These are phyloP conservation scores for Trichophyton rubrum DNA, from an alignment of 2,329 filamentous ascomycete genomes.

Conservation along the genomic window DNA sequence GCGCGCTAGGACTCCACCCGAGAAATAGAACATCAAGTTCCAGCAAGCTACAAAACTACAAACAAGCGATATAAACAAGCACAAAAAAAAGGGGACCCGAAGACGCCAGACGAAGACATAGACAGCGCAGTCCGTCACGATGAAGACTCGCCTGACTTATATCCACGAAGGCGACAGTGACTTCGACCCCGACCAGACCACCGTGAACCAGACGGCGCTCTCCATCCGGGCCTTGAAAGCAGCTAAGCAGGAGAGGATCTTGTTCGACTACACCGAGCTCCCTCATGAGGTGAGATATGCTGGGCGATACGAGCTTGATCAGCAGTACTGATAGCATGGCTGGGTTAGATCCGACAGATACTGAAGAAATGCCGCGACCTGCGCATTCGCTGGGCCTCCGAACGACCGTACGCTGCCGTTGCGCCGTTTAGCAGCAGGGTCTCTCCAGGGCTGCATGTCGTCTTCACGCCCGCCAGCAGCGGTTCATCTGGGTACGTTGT, in stretches of 20 bases:
- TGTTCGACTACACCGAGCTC: conserved; percentile 60
- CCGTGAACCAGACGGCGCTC: conserved; percentile 42
- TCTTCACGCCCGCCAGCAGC: conserved; percentile 50
- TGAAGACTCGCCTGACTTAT: conserved; percentile 53
- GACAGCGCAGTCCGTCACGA: conserved; percentile 12
- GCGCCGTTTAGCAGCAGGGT: conserved; percentile 63
- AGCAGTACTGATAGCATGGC: not conserved
- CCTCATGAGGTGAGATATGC: conserved; percentile 44
- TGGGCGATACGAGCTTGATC: not conserved
- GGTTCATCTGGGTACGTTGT: not conserved
- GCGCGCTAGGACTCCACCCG: not conserved
- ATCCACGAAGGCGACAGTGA: conserved; percentile 52
- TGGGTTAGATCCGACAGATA: conserved; percentile 45
- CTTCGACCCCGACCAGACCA: conserved; percentile 52
- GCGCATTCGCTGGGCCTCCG: conserved; percentile 66
- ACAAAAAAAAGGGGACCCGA: not conserved
- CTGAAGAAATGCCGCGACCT: conserved; percentile 57
- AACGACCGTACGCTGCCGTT: conserved; percentile 44
- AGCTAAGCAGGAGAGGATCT: conserved; percentile 67
- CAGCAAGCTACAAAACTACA: not conserved
- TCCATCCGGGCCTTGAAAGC: conserved; percentile 50
- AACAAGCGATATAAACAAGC: not conserved
- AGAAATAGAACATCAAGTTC: not conserved
- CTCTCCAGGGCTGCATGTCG: conserved; percentile 69
- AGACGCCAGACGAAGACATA: not conserved